Evolutionary conservation across 2,329 filamentous ascomycete species (phyloP), one percentile per base, ranked within the genome.

Genomic region (Venturia asperata): DNA sequence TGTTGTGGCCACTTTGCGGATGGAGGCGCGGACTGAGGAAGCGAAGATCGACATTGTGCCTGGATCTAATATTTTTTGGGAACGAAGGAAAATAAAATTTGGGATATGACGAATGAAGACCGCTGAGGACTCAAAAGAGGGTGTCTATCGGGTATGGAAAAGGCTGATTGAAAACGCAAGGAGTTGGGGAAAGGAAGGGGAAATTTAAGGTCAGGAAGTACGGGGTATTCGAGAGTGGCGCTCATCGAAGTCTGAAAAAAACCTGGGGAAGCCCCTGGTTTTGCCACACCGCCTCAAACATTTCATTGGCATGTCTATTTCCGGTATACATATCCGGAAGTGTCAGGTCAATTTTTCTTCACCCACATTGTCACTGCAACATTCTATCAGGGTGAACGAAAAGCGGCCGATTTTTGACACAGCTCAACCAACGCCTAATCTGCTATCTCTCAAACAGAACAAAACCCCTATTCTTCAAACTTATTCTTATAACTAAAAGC

Each of bases 1-100:
- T 15, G 43, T 41, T 7, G 37, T 47, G 19, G 63, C 47, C 47
- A 52, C 37, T 47, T 47, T 47, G 39, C 63, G 63, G 39, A 49
- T 11, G 5, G 49, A 19, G 41, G 49, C 30, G 63, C 49, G 63
- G 19, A 52, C 30, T 30, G 63, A 34, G 19, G 63, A 34, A 42
- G 63, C 63, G 49, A 64, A 2, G 63, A 64, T 27, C 37, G 49
- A 58, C 63, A 64, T 64, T 56, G 15, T 63, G n/a, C 34, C 24
- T 37, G 39, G 27, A 58, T 58, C 30, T 58, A n/a, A n/a, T n/a
- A n/a, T 13, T 39, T 58, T 24, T 39, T 2, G 2, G 52, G 27
- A 37, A 37, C n/a, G 30, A 24, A 58, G 9, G 15, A 9, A 58
- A 37, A n/a, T 58, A 27, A 30, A 37, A 21, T 10, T 19, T 15